A percentile compares a stretch with the other conserved stretches of the same genome.
These are phyloP conservation scores for Corinectria fuckeliana DNA, from an alignment of 2,329 filamentous ascomycete species.

Conservation along the genomic window DNA sequence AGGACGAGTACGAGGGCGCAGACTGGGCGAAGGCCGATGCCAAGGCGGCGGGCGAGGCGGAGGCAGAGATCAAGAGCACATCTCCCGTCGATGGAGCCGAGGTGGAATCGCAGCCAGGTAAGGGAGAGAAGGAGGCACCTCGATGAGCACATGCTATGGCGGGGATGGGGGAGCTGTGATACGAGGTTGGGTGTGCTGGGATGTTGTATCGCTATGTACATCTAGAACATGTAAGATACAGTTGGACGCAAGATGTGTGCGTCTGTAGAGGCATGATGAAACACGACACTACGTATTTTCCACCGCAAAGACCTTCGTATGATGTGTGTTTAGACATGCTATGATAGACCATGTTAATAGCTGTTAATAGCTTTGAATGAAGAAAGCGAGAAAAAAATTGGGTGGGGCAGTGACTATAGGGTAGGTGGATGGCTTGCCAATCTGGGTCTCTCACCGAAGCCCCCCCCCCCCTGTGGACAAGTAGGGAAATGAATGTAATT, in stretches of 20 bases:
- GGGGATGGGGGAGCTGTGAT: background rate
- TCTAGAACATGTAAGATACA: constrained; percentile 38
- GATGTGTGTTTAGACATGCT: background rate
- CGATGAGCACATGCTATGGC: constrained; percentile 15
- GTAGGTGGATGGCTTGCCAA: background rate
- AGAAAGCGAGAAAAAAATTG: background rate
- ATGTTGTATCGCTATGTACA: constrained; percentile 32
- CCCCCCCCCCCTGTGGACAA: background rate
- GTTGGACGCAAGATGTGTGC: constrained; percentile 21
- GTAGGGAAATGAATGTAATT: background rate
- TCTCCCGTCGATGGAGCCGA: constrained; percentile 19
- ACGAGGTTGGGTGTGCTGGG: background rate
- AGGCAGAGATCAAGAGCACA: constrained; percentile 19
- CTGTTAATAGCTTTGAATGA: background rate
- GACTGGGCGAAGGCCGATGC: constrained; percentile 35
- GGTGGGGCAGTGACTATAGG: constrained; percentile 4
- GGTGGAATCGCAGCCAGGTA: constrained; percentile 23
- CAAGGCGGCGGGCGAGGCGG: constrained; percentile 23
- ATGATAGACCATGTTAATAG: too few species aligned
- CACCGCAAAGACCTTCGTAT: background rate
- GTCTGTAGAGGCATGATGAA: background rate
- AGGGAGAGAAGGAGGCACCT: constrained; percentile 32
- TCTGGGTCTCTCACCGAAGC: background rate
- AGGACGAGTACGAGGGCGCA: constrained; percentile 41
- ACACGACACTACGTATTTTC: background rate